Base-by-base conservation (phyloP, 305 asterid genomes). In the Andrographis paniculata region DNA sequence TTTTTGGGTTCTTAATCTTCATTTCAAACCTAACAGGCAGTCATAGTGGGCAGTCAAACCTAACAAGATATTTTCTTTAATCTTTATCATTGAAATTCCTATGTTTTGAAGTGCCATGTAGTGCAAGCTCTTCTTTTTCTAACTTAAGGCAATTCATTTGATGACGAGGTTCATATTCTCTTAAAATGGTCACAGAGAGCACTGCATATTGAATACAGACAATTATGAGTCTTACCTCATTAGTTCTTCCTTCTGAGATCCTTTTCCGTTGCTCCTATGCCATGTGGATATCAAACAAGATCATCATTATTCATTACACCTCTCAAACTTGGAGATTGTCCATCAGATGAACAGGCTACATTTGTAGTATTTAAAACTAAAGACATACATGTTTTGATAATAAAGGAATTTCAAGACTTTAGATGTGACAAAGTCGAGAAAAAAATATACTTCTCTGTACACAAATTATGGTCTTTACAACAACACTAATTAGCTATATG, bases 191-290 rank as follows among this genome's bases (percentile, higher is more conserved):
- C 14, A 36, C 46, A 58, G 14, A 58, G 22, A 41, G 24, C 38
- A 30, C 28, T 2, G 41, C 8, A 11, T 14, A 31, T 27, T 11
- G 33, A 40, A 21, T 15, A 16, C 28, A 28, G 36, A 47, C 39
- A 59, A 52, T 13, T 24, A 24, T 50, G 55, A 62, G 35, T 10
- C 63, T 41, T 56, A 84, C 95, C 95, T 87, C 85, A 71, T 63
- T 49, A 87, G 61, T 70, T 88, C 97, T 73, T 84, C 87, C 56
- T 56, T 67, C 46, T 20, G 65, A 52, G 74, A 55, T 65, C 64
- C 94, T 68, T 40, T 66, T 56, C 61, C 52, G 38, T 61, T 59
- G 45, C 38, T 65, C 82, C 96, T 84, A 43, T 40, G 45, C 15
- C 45, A 53, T n/a, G n/a, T 8, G 52, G 47, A 46, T 48, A 55